Conservation (phyloP, 305 asterid genomes). For the Petunia hybrid region DNA sequence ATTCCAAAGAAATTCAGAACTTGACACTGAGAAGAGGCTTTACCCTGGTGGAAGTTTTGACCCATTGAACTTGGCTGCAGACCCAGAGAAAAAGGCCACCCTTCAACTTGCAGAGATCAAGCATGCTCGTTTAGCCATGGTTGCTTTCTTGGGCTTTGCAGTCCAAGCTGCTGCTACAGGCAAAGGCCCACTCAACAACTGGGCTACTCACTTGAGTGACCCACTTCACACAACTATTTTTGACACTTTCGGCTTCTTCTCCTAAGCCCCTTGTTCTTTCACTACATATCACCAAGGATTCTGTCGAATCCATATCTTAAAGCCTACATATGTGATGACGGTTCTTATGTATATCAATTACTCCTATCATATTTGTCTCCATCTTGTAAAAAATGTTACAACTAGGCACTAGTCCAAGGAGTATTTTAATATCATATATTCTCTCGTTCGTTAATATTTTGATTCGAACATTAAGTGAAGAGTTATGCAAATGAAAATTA, state of each 20-base stretch:
- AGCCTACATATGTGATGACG: conserved; percentile 16
- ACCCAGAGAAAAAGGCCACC: conserved; percentile 81
- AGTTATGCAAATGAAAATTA: too few species aligned
- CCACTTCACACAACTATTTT: conserved; percentile 98
- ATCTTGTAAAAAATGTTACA: conserved; percentile 47
- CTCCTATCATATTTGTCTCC: not conserved
- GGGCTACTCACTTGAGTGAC: conserved; percentile 99
- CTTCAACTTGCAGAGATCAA: conserved; percentile 98
- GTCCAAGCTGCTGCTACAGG: conserved; percentile 98
- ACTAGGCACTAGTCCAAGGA: too few species aligned
- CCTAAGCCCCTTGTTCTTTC: conserved; percentile 37
- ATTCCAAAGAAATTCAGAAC: conserved; percentile 95
- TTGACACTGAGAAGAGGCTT: conserved; percentile 91
- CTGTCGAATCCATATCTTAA: too few species aligned
- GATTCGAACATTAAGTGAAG: too few species aligned
- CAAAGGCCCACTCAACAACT: conserved; percentile 97
- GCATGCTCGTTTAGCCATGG: conserved; percentile 99
- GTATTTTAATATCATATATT: too few species aligned
- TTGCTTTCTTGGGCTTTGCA: conserved; percentile 87
- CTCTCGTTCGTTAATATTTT: too few species aligned
- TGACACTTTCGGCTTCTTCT: conserved; percentile 80
- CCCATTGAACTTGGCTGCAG: conserved; percentile 90
- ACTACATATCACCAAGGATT: too few species aligned
- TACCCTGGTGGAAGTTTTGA: conserved; percentile 98
- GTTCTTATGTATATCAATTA: conserved; percentile 17